phyloP scores from a whole-genome alignment of 257 asterid species.

The Solanum bulbocastanum region DNA sequence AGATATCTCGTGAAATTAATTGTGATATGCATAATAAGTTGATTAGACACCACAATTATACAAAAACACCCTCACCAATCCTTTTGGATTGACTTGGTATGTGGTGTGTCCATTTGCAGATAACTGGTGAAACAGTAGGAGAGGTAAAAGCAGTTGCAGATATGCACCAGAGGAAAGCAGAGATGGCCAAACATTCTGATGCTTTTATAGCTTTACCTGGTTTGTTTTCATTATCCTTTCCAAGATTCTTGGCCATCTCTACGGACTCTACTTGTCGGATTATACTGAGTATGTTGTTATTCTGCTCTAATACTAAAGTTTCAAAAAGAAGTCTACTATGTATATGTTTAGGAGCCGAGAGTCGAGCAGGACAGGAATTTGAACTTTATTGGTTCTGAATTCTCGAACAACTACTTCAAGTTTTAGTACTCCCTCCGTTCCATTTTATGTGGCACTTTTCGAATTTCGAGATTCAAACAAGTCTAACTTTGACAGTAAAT shows the following conservation, averaged over 20 bases:
- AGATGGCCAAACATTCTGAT: constrained; percentile 30
- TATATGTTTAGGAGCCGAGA: neutral
- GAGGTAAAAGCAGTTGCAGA: constrained; percentile 34
- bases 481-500: no score
- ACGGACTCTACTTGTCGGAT: neutral
- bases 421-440: no score
- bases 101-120: constrained; percentile 1
- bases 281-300: neutral
- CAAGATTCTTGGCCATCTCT: neutral
- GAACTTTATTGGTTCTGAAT: neutral
- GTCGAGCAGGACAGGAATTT: neutral
- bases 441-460: no score
- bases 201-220: constrained; percentile 38
- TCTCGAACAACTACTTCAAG: neutral
- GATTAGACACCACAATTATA: neutral
- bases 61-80: neutral
- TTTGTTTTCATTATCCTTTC: neutral
- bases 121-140: constrained; percentile 33
- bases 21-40: neutral
- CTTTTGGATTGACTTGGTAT: neutral
- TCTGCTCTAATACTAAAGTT: neutral
- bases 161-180: constrained; percentile 37
- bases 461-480: no score
- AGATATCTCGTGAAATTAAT: neutral
- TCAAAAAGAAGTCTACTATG: neutral